Conservation (phyloP, 768 basidiomycete species). For the Suillus ampliporus region DNA sequence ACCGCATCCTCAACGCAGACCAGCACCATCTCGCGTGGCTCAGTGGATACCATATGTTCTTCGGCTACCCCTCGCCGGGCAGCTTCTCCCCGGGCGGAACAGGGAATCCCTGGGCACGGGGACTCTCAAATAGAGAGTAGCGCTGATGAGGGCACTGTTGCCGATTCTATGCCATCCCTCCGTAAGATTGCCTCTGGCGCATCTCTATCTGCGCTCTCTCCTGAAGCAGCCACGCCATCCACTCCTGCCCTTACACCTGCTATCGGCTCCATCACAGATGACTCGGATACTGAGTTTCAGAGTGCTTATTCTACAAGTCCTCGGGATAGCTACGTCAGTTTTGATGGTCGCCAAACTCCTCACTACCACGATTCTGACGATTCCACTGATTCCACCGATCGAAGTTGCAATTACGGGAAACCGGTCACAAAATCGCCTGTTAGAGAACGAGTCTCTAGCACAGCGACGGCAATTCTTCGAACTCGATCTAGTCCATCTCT, state of each 20-base stretch:
- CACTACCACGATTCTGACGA: conserved; percentile 34
- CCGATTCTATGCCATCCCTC: conserved; percentile 34
- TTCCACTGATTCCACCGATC: conserved; percentile 36
- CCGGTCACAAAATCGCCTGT: conserved; percentile 41
- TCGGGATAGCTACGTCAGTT: conserved; percentile 65
- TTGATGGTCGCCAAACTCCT: conserved; percentile 33
- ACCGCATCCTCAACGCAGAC: conserved; percentile 70
- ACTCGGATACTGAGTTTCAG: conserved; percentile 87
- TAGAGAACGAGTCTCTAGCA: conserved; percentile 63
- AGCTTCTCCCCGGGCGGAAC: conserved; percentile 37
- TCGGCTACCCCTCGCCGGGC: conserved; percentile 33
- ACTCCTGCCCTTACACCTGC: conserved; percentile 42
- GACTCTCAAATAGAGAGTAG: conserved; percentile 38
- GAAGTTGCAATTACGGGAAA: conserved; percentile 34
- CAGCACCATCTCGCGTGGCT: conserved; percentile 30
- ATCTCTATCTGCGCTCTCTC: conserved; percentile 31
- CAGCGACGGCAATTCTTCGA: conserved; percentile 54
- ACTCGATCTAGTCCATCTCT: conserved; percentile 43
- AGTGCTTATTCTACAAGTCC: conserved; percentile 84
- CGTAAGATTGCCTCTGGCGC: conserved; percentile 42
- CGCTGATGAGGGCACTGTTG: conserved; percentile 19
- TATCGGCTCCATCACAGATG: conserved; percentile 58
- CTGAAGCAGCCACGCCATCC: conserved; percentile 32
- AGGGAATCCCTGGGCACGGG: conserved; percentile 45
- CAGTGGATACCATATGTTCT: conserved; percentile 27